Evolutionary conservation across 2,329 filamentous ascomycete genomes (phyloP), one percentile per base, ranked within the genome.

Genomic region (Monilinia laxa): DNA sequence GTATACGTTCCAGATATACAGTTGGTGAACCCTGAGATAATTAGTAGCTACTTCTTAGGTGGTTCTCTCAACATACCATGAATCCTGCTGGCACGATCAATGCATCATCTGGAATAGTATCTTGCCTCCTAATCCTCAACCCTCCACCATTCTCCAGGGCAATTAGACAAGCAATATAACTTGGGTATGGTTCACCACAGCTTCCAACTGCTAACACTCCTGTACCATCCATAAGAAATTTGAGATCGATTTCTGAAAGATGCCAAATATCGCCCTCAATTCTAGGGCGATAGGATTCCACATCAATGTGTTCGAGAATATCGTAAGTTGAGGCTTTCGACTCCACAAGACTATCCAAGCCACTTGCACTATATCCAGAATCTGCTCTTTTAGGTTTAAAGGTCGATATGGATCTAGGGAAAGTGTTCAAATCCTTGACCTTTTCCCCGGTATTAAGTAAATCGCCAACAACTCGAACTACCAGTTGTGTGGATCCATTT

Each of bases 181-280:
- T 79, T n/a, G 77, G 73, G 68, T 80, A 80, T 14, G 79, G 75
- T 51, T 79, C 76, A 3, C 85, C 85, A 25, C 86, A 85, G 7
- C 86, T 85, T 25, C 85, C 86, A 0, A 84, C 86, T 2, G 85
- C 86, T 0, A 89, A 79, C 62, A 89, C 84, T 69, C 87, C 87
- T 72, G 85, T 86, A 1, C 86, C 86, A 10, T 80, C 83, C 0
- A 83, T 76, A 45, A 88, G 83, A 78, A 83, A 88, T 40, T 78
- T 75, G 4, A 88, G 77, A 72, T 88, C 86, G 0, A 82, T 83
- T 71, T 87, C 84, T 14, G 79, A 84, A 51, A 88, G 75, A 66
- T 81, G 81, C 86, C 86, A 88, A 20, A 81, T 73, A 12, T 84
- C 80, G n/a, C 81, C 77, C 49, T 76, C 77, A 1, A 85, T 80